A percentile compares a stretch with the other conserved stretches of the same genome.
Conservation (phyloP, 2,329 filamentous ascomycete species). For the Penicillium sp. region DNA sequence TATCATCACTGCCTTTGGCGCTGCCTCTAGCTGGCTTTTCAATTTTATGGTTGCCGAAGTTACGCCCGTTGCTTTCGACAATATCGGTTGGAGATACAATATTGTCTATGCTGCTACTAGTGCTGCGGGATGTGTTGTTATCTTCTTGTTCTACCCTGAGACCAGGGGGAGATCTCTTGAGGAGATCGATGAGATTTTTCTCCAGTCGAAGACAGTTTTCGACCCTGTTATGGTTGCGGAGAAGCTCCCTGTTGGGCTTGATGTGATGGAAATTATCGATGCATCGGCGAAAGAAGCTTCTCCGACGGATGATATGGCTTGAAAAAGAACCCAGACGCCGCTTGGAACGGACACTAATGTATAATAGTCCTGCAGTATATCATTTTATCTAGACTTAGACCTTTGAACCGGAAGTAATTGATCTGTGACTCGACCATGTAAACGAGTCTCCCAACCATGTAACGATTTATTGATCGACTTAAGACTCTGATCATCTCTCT, state of each 20-base stretch:
- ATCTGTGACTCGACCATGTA: neutral
- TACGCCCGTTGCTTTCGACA: neutral
- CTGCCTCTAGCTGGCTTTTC: neutral
- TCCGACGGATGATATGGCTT: neutral
- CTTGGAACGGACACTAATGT: neutral
- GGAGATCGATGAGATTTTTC: neutral
- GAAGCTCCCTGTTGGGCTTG: neutral
- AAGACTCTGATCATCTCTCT: neutral
- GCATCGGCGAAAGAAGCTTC: neutral
- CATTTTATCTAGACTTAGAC: neutral
- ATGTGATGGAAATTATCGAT: neutral
- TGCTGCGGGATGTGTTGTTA: neutral
- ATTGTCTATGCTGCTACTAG: neutral
- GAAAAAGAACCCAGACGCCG: neutral
- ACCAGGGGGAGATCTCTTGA: neutral
- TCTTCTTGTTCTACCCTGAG: neutral
- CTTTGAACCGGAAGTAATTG: neutral
- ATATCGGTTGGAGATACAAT: neutral
- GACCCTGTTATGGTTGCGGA: neutral
- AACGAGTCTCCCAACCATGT: neutral
- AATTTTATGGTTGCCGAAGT: neutral
- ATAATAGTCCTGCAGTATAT: neutral
- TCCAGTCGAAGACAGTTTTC: neutral
- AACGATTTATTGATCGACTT: neutral
- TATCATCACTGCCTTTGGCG: neutral